A percentile compares a stretch with the other conserved stretches of the same genome.
phyloP scores from a whole-genome alignment of 495 filamentous ascomycete species.

The Hypoxylon rickii region DNA sequence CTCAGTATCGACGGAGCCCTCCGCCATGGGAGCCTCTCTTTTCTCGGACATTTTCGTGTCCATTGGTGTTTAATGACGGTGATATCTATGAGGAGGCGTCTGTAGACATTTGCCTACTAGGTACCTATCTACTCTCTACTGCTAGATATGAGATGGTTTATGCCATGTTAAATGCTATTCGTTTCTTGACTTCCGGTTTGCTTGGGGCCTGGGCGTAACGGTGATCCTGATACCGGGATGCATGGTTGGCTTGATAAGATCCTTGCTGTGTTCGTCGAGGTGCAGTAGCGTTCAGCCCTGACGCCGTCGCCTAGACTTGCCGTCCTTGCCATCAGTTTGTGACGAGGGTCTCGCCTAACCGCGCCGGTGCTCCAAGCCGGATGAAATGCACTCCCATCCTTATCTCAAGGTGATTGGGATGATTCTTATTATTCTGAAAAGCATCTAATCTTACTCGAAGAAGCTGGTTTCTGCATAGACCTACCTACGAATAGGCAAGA shows the following conservation, averaged over 20 bases:
- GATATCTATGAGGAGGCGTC: neutral
- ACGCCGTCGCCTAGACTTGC: neutral
- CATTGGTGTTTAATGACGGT: neutral
- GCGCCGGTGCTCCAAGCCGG: no score
- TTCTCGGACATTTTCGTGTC: constrained; percentile 34
- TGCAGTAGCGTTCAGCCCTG: neutral
- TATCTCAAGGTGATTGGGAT: no score
- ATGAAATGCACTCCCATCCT: no score
- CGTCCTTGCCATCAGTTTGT: no score
- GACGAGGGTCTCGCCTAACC: no score
- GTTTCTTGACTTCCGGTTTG: no score
- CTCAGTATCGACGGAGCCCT: constrained; percentile 23
- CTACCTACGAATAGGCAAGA: no score
- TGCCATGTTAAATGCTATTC: no score
- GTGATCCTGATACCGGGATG: constrained; percentile 1
- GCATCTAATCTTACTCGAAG: no score
- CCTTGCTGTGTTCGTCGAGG: constrained; percentile 13
- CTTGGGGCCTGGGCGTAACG: neutral
- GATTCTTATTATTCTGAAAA: no score
- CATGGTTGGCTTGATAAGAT: constrained; percentile 24
- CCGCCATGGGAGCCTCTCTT: neutral
- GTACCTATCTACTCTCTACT: neutral
- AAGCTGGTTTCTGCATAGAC: no score
- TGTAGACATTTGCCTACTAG: neutral
- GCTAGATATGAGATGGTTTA: no score